Evolutionary conservation across 179 eudicot species (phyloP).

Genomic region (Corrigiola litoralis): DNA sequence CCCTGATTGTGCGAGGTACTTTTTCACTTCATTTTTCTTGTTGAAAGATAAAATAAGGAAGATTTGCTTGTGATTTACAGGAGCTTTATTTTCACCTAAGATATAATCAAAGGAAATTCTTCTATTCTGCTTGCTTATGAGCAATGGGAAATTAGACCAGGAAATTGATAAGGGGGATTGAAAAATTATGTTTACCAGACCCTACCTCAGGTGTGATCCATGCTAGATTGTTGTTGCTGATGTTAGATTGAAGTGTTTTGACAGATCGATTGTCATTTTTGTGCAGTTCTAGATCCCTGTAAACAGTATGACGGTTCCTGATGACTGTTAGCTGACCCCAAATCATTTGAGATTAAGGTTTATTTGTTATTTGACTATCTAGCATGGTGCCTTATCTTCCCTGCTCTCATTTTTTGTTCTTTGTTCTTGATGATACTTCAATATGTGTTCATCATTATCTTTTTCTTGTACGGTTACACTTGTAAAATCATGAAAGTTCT

Average conservation of each 20-base stretch:
- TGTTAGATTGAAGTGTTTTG: constrained; percentile 1
- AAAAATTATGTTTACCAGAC: no score
- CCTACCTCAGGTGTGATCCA: no score
- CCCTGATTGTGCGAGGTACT: constrained; percentile 77
- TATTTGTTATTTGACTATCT: not conserved
- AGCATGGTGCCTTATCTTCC: not conserved
- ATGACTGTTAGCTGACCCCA: not conserved
- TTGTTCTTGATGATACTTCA: not conserved
- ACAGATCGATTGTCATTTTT: not conserved
- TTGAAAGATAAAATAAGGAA: not conserved
- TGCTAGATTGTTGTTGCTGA: no score
- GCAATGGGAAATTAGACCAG: not conserved
- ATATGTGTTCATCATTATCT: not conserved
- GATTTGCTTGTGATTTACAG: no score
- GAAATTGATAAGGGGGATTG: no score
- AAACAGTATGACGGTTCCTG: not conserved
- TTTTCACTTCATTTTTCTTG: not conserved
- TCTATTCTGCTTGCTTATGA: not conserved
- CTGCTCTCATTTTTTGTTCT: not conserved
- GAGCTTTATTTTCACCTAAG: not conserved
- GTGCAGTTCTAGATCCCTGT: not conserved
- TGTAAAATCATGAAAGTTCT: no score
- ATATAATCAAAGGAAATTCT: not conserved
- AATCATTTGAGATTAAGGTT: not conserved
- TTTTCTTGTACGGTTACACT: not conserved